These are phyloP conservation scores for Trichoderma sp. DNA, from an alignment of 2,329 filamentous ascomycete genomes.

Conservation along the genomic window DNA sequence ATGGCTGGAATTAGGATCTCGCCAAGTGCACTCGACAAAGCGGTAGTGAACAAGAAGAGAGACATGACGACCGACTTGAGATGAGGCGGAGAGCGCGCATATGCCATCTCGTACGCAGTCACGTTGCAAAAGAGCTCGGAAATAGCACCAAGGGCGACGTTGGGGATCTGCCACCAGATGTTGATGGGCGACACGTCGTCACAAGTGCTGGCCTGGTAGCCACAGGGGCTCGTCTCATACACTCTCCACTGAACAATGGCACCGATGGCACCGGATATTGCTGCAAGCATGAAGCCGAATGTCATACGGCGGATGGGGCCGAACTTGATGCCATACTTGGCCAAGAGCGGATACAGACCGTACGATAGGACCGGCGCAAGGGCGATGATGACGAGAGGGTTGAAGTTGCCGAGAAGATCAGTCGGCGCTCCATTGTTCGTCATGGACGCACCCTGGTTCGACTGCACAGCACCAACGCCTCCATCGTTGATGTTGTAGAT, in stretches of 20 bases:
- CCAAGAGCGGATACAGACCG: slow-evolving; percentile 17
- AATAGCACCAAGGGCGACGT: slow-evolving; percentile 18
- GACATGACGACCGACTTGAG: slow-evolving; percentile 20
- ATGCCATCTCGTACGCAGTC: slow-evolving; percentile 20
- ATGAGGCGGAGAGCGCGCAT: slow-evolving; percentile 17
- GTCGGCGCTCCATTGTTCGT: slow-evolving; percentile 22
- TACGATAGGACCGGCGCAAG: slow-evolving; percentile 14
- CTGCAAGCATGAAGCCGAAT: slow-evolving; percentile 17
- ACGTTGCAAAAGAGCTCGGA: slow-evolving; percentile 19
- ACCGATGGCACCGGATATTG: slow-evolving; percentile 16
- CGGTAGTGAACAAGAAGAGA: slow-evolving; percentile 19
- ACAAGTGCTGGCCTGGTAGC: slow-evolving; percentile 19
- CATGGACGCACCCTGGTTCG: slow-evolving; percentile 21
- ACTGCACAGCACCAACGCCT: slow-evolving; percentile 17
- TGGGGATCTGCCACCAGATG: slow-evolving; percentile 22
- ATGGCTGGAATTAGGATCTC: slow-evolving; percentile 18
- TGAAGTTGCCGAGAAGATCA: slow-evolving; percentile 21
- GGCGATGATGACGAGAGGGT: slow-evolving; percentile 19
- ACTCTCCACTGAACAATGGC: slow-evolving; percentile 20
- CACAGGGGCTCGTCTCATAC: slow-evolving; percentile 19
- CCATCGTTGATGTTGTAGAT: slow-evolving; percentile 21
- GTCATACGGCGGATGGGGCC: slow-evolving; percentile 20
- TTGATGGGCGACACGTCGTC: slow-evolving; percentile 19
- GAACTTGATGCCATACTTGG: slow-evolving; percentile 16
- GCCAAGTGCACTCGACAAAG: slow-evolving; percentile 19